Percentiles rank a stretch among this genome's conserved stretches.
These are phyloP conservation scores for Casuarina glauca DNA, from an alignment of 306 rosid species.

Conservation along the genomic window DNA sequence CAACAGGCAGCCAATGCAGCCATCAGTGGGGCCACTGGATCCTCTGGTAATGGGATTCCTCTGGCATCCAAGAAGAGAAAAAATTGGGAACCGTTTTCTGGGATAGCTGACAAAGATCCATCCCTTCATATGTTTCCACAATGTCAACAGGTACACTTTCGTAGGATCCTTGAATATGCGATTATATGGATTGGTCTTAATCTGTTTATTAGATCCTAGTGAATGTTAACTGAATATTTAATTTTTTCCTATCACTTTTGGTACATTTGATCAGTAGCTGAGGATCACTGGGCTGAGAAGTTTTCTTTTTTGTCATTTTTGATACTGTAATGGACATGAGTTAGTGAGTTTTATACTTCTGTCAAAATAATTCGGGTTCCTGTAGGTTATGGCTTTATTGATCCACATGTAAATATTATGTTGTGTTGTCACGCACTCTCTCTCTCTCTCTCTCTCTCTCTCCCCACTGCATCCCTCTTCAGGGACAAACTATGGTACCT, in stretches of 20 bases:
- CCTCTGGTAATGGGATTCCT: slow-evolving; percentile 46
- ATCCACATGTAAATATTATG: not conserved
- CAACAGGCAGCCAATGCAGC: slow-evolving; percentile 67
- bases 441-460: not conserved
- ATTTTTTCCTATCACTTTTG: not conserved
- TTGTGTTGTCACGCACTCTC: not conserved
- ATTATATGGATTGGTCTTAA: slow-evolving; percentile 24
- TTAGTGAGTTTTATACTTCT: not conserved
- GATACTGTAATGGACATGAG: not conserved
- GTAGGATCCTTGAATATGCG: slow-evolving; percentile 24
- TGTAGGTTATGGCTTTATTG: not conserved
- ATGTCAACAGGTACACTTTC: slow-evolving; percentile 51
- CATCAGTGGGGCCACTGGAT: slow-evolving; percentile 54
- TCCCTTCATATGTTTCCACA: slow-evolving; percentile 32
- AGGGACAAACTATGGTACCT: not conserved
- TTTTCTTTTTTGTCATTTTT: not conserved
- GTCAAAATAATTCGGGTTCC: not conserved
- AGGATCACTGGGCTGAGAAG: not conserved
- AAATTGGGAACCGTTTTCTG: slow-evolving; percentile 36
- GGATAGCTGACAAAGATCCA: slow-evolving; percentile 39
- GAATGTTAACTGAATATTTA: not conserved
- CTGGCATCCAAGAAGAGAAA: slow-evolving; percentile 58
- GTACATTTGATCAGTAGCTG: not conserved
- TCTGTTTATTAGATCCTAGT: not conserved
- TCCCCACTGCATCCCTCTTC: not conserved